These are phyloP conservation scores for Lactarius hatsudake DNA, from an alignment of 768 basidiomycete genomes.

Conservation along the genomic window DNA sequence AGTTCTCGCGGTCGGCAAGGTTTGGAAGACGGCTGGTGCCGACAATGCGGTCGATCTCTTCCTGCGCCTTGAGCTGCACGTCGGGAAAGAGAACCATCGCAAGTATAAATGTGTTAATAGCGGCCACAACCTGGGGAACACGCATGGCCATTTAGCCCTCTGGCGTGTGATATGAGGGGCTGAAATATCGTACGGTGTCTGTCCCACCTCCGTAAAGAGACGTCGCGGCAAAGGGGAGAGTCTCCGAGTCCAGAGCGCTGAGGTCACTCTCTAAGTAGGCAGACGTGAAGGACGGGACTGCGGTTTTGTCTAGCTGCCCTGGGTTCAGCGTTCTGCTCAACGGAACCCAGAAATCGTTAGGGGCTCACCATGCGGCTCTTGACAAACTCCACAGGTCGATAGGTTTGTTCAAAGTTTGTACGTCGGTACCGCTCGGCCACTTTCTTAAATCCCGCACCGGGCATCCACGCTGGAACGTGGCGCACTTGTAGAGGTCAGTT, in stretches of 20 bases:
- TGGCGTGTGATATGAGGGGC: neutral
- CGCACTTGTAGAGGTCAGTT: slow-evolving; percentile 2
- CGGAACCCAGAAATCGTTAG: neutral
- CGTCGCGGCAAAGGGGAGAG: slow-evolving; percentile 8
- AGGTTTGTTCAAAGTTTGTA: slow-evolving; percentile 17
- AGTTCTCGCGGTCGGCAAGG: slow-evolving; percentile 21
- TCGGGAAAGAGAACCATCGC: slow-evolving; percentile 29
- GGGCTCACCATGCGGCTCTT: slow-evolving; percentile 25
- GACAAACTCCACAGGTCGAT: slow-evolving; percentile 24
- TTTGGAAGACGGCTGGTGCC: slow-evolving; percentile 28
- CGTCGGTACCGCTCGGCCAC: slow-evolving; percentile 10
- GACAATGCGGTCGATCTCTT: slow-evolving; percentile 30
- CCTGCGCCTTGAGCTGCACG: slow-evolving; percentile 29
- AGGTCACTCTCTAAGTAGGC: slow-evolving; percentile 5
- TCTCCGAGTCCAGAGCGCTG: neutral
- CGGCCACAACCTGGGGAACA: slow-evolving; percentile 20
- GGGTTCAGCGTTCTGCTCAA: neutral
- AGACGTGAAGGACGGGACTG: slow-evolving; percentile 12
- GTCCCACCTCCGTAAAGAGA: slow-evolving; percentile 20
- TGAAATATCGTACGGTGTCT: slow-evolving; percentile 15
- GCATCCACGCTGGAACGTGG: slow-evolving; percentile 29
- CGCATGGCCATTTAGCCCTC: neutral
- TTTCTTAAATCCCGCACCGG: slow-evolving; percentile 27
- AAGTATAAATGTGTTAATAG: slow-evolving; percentile 25
- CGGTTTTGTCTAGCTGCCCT: neutral